phyloP scores from a whole-genome alignment of 805 yeast species.

The Spencermartinsiella europaea region DNA sequence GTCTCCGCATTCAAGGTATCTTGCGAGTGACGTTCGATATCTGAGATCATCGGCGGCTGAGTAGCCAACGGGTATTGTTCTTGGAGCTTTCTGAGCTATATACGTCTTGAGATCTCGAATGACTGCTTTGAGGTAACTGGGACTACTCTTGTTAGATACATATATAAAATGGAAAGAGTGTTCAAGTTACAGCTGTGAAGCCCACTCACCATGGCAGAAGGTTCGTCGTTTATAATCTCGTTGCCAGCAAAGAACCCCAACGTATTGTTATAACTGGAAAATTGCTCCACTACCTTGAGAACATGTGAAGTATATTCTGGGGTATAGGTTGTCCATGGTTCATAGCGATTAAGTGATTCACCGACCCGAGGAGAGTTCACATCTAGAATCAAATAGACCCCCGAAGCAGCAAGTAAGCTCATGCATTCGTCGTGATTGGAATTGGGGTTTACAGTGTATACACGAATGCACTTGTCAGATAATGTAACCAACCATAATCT shows the following conservation, averaged over 20 bases:
- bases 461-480: constrained; percentile 56
- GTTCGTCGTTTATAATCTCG: constrained; percentile 77
- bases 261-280: constrained; percentile 80
- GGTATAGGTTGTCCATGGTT: constrained; percentile 88
- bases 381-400: constrained; percentile 85
- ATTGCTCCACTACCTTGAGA: constrained; percentile 73
- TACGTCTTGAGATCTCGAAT: constrained; percentile 77
- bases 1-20: constrained; percentile 72
- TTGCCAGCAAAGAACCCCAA: constrained; percentile 96
- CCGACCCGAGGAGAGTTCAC: constrained; percentile 80
- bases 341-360: constrained; percentile 82
- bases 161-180: background rate
- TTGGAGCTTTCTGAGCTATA: constrained; percentile 50
- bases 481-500: background rate
- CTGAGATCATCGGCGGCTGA: constrained; percentile 92
- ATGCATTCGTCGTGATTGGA: constrained; percentile 84
- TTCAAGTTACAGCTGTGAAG: background rate
- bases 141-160: constrained; percentile 40
- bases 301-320: constrained; percentile 66
- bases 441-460: constrained; percentile 79
- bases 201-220: constrained; percentile 42
- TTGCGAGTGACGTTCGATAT: constrained; percentile 70
- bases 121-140: constrained; percentile 71
- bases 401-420: constrained; percentile 86
- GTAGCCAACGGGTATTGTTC: constrained; percentile 85